Evolutionary conservation across 108 stramenopile genomes (phyloP).

Genomic region (Cyclostephanos tholiformis): DNA sequence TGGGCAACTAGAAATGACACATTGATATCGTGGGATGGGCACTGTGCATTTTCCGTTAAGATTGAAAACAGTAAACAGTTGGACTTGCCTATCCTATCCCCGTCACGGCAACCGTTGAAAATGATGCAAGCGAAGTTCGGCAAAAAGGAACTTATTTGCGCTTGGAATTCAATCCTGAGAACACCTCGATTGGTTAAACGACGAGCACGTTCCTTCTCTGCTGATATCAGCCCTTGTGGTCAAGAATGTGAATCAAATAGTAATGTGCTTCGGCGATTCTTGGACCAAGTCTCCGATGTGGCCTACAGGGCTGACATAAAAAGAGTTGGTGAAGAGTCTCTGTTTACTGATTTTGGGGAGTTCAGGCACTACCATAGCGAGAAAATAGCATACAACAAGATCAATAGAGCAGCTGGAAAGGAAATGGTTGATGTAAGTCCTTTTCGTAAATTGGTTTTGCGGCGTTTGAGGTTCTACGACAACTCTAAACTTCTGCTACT

Average conservation of each 20-base stretch:
- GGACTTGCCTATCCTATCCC: conserved; percentile 7
- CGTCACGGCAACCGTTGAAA: conserved; percentile 13
- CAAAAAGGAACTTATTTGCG: conserved; percentile 83
- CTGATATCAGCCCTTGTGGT: conserved; percentile 12
- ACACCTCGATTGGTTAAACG: conserved; percentile 54
- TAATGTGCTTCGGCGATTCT: conserved; percentile 75
- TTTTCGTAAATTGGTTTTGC: conserved; percentile 8
- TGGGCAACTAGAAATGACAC: conserved; percentile 70
- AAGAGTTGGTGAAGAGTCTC: conserved; percentile 70
- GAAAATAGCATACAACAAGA: conserved; percentile 71
- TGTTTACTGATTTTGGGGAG: conserved; percentile 75
- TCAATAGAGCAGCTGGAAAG: conserved; percentile 60
- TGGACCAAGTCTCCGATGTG: conserved; percentile 78
- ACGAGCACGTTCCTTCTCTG: conserved; percentile 10
- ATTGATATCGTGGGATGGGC: conserved; percentile 70
- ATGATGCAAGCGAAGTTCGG: conserved; percentile 45
- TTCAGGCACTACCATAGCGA: conserved; percentile 84
- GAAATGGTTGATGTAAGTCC: conserved; percentile 69
- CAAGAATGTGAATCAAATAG: conserved; percentile 31
- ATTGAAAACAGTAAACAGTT: conserved; percentile 18
- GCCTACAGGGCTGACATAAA: conserved; percentile 74
- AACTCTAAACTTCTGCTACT: background rate
- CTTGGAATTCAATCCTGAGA: conserved; percentile 84
- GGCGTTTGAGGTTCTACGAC: background rate
- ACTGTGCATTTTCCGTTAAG: conserved; percentile 58